These are phyloP conservation scores for Didymella pomorum DNA, from an alignment of 2,329 filamentous ascomycete species.

Conservation along the genomic window DNA sequence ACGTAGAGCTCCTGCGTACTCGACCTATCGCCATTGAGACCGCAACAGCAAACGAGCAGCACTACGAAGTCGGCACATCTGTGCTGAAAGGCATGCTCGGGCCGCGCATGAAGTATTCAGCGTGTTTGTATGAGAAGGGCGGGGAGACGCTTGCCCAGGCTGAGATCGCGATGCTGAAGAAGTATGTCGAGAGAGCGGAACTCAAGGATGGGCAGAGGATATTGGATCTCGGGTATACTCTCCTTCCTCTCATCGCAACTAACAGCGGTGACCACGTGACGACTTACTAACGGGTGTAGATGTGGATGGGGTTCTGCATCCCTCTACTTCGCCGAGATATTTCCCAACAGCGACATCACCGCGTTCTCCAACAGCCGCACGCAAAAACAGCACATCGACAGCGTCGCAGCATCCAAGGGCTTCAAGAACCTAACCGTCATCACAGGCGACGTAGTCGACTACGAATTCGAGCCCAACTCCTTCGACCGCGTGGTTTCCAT, in stretches of 20 bases:
- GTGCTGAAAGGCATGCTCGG: slow-evolving; percentile 69
- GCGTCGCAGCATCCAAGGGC: slow-evolving; percentile 63
- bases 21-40: slow-evolving; percentile 75
- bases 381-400: slow-evolving; percentile 73
- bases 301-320: slow-evolving; percentile 74
- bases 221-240: slow-evolving; percentile 66
- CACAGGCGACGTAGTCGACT: slow-evolving; percentile 71
- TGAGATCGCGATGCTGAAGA: slow-evolving; percentile 70
- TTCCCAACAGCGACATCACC: slow-evolving; percentile 68
- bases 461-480: slow-evolving; percentile 65
- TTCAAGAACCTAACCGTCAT: slow-evolving; percentile 69
- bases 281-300: slow-evolving; percentile 45
- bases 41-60: slow-evolving; percentile 70
- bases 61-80: slow-evolving; percentile 75
- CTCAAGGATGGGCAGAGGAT: slow-evolving; percentile 68
- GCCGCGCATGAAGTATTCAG: slow-evolving; percentile 76
- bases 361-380: slow-evolving; percentile 75
- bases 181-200: slow-evolving; percentile 68
- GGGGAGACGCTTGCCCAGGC: slow-evolving; percentile 66
- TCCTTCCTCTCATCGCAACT: neutral
- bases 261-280: slow-evolving; percentile 2
- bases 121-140: slow-evolving; percentile 69
- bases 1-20: slow-evolving; percentile 65
- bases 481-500: slow-evolving; percentile 74
- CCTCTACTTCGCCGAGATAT: slow-evolving; percentile 70